Percentiles rank a stretch among this genome's conserved stretches.
Evolutionary conservation across 2,329 filamentous ascomycete genomes (phyloP).

Genomic region (Botrytis fabae): DNA sequence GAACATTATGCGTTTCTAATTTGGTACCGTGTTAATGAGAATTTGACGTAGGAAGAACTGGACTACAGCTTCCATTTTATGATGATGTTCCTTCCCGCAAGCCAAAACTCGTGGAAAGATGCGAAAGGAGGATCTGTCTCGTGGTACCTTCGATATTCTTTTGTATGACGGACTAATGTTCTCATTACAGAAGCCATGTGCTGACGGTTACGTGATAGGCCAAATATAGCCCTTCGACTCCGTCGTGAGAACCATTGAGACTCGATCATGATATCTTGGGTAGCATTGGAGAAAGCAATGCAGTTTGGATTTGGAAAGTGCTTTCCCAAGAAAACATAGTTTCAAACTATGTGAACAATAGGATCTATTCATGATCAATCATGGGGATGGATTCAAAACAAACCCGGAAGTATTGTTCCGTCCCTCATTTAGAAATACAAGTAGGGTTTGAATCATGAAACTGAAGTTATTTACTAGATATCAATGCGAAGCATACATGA

Average conservation of each 20-base stretch:
- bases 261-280: neutral
- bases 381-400: constrained; percentile 1
- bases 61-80: neutral
- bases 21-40: neutral
- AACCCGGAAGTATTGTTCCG: neutral
- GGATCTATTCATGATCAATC: neutral
- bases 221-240: constrained; percentile 9
- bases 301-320: neutral
- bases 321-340: neutral
- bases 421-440: neutral
- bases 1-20: constrained; percentile 6
- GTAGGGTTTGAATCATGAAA: constrained; percentile 3
- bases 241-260: neutral
- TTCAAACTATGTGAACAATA: neutral
- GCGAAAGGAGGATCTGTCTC: constrained; percentile 4
- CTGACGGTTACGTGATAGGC: neutral
- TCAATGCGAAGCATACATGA: constrained; percentile 1
- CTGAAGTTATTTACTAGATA: neutral
- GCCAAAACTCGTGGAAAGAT: neutral
- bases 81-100: neutral
- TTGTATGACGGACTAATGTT: neutral
- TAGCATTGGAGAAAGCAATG: neutral
- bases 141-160: constrained; percentile 5
- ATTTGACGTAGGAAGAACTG: neutral
- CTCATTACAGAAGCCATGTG: neutral